These are phyloP conservation scores for Solanum neorickii DNA, from an alignment of 257 asterid genomes.

Conservation along the genomic window DNA sequence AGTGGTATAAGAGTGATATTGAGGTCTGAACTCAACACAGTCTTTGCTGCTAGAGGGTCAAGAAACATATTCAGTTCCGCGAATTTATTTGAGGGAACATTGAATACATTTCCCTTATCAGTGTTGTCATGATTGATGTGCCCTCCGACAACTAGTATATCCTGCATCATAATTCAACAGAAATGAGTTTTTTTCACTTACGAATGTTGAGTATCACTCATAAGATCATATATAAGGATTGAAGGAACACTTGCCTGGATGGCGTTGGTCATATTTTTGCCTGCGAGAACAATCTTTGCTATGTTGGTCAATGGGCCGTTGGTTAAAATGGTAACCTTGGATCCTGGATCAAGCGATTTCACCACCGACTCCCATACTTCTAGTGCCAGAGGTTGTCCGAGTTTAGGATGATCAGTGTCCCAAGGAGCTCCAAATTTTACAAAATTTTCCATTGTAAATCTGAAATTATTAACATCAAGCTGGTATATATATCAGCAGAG, in stretches of 20 bases:
- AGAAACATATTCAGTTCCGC: slow-evolving; percentile 81
- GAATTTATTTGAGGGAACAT: slow-evolving; percentile 40
- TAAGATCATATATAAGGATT: background rate
- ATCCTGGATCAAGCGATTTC: background rate
- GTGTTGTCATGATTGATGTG: slow-evolving; percentile 18
- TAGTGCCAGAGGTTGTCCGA: background rate
- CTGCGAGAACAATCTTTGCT: slow-evolving; percentile 49
- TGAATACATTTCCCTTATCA: slow-evolving; percentile 53
- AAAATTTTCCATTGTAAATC: background rate
- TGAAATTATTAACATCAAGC: background rate
- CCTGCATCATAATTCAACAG: slow-evolving; percentile 26
- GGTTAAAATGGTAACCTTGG: slow-evolving; percentile 52
- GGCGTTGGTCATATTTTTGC: slow-evolving; percentile 22
- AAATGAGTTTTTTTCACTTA: background rate
- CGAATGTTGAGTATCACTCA: background rate
- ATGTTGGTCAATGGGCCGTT: slow-evolving; percentile 81
- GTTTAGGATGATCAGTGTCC: background rate
- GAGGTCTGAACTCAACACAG: slow-evolving; percentile 35
- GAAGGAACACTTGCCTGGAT: slow-evolving; percentile 42
- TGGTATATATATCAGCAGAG: background rate
- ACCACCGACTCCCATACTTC: background rate
- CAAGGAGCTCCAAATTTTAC: background rate
- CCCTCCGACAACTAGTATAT: slow-evolving; percentile 66
- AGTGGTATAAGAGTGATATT: slow-evolving; percentile 68
- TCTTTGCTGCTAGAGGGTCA: slow-evolving; percentile 69